phyloP scores from a whole-genome alignment of 441 rosid genomes.

The Euphorbia celastroides region DNA sequence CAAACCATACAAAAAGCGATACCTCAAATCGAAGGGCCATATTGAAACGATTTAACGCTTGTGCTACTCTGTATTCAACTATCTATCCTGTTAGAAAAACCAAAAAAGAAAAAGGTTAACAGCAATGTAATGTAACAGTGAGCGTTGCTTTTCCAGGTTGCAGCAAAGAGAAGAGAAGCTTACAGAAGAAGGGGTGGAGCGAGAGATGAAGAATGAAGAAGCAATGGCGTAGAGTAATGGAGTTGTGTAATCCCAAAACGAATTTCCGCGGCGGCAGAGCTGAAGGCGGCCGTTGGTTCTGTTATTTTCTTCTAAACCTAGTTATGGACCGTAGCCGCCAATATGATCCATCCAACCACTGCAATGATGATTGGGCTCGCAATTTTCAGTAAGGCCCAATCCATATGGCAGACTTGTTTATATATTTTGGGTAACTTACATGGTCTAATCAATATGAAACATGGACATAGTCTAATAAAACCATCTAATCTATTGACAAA shows the following conservation, averaged over 20 bases:
- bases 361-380: background rate
- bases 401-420: background rate
- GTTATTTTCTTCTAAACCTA: background rate
- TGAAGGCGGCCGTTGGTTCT: background rate
- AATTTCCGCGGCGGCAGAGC: slow-evolving; percentile 21
- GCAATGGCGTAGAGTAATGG: background rate
- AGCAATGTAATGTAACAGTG: background rate
- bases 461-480: too few relatives aligned
- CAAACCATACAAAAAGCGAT: background rate
- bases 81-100: slow-evolving; percentile 3
- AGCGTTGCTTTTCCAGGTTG: background rate
- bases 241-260: background rate
- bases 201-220: background rate
- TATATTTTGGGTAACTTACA: too few relatives aligned
- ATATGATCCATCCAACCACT: background rate
- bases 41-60: background rate
- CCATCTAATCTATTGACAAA: too few relatives aligned
- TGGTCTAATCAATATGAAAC: too few relatives aligned
- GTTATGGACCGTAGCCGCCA: too few relatives aligned
- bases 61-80: background rate
- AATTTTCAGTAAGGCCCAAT: background rate
- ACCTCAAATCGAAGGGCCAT: slow-evolving; percentile 53
- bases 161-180: background rate
- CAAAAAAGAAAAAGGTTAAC: background rate
- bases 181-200: background rate